Evolutionary conservation across 2,329 filamentous ascomycete species (phyloP).

Genomic region (Dactylellina sp.): DNA sequence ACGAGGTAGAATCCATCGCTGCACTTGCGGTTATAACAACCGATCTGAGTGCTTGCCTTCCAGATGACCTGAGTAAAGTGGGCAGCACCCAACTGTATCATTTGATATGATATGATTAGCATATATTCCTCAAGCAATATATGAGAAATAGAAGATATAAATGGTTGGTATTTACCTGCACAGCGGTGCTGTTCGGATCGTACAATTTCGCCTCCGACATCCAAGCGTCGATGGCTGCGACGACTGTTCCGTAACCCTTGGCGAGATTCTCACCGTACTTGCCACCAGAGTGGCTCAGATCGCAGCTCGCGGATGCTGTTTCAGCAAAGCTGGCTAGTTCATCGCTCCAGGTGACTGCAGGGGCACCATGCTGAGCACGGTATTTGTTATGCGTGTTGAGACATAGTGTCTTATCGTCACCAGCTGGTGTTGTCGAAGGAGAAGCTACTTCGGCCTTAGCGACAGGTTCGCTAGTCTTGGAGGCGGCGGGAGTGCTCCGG

Average conservation of each 20-base stretch:
- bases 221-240: slow-evolving; percentile 83
- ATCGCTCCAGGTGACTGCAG: slow-evolving; percentile 74
- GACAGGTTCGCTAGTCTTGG: neutral
- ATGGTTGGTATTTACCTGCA: neutral
- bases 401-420: slow-evolving; percentile 60
- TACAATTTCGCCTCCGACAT: slow-evolving; percentile 80
- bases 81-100: slow-evolving; percentile 36
- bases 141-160: neutral
- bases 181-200: slow-evolving; percentile 65
- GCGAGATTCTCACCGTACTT: slow-evolving; percentile 94
- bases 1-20: slow-evolving; percentile 19
- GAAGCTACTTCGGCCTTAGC: neutral
- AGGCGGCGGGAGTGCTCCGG: neutral
- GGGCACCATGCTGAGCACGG: slow-evolving; percentile 81
- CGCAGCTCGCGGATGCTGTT: slow-evolving; percentile 74
- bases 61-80: slow-evolving; percentile 74
- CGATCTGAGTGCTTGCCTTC: slow-evolving; percentile 73
- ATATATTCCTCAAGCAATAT: neutral
- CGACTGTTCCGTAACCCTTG: slow-evolving; percentile 71
- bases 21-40: slow-evolving; percentile 66
- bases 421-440: neutral
- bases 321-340: slow-evolving; percentile 74
- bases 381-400: slow-evolving; percentile 86
- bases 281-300: slow-evolving; percentile 76
- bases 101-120: neutral